These are phyloP conservation scores for Exophiala aquamarina DNA, from an alignment of 2,329 filamentous ascomycete genomes.

Conservation along the genomic window DNA sequence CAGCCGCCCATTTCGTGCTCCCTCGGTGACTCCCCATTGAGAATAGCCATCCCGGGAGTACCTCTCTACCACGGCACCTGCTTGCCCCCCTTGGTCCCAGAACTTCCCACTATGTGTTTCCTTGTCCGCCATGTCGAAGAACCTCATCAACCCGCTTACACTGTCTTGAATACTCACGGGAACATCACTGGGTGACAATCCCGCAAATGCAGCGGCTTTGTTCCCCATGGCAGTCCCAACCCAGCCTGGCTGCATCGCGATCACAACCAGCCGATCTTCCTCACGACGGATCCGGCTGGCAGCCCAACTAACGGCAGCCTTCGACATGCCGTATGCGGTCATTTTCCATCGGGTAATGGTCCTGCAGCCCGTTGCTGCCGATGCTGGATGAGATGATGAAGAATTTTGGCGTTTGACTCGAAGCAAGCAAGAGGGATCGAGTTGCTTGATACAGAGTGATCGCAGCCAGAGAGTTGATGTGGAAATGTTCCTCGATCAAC, in stretches of 20 bases:
- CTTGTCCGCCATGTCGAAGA: slow-evolving; percentile 21
- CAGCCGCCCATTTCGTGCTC: no score
- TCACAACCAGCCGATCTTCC: slow-evolving; percentile 26
- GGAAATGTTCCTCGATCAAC: slow-evolving; percentile 40
- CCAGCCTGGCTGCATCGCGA: slow-evolving; percentile 36
- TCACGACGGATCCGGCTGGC: slow-evolving; percentile 28
- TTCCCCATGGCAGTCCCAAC: slow-evolving; percentile 28
- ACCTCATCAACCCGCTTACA: slow-evolving; percentile 14
- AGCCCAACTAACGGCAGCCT: slow-evolving; percentile 27
- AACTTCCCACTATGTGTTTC: slow-evolving; percentile 19
- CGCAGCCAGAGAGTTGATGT: slow-evolving; percentile 41
- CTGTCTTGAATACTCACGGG: slow-evolving; percentile 18
- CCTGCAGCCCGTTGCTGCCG: slow-evolving; percentile 36
- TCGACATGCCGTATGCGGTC: slow-evolving; percentile 29
- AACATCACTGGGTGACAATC: slow-evolving; percentile 13
- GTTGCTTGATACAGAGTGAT: slow-evolving; percentile 36
- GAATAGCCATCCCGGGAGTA: no score
- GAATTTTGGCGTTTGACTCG: slow-evolving; percentile 34
- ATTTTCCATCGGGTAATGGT: slow-evolving; percentile 19
- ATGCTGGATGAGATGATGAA: slow-evolving; percentile 39
- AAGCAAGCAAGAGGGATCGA: slow-evolving; percentile 35
- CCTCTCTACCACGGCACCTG: slow-evolving; percentile 15
- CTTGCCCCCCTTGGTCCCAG: slow-evolving; percentile 15
- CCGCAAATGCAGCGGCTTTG: slow-evolving; percentile 5
- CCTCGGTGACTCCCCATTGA: no score